These are phyloP conservation scores for Colletotrichum simmondsii DNA, from an alignment of 2,329 filamentous ascomycete species.

Conservation along the genomic window DNA sequence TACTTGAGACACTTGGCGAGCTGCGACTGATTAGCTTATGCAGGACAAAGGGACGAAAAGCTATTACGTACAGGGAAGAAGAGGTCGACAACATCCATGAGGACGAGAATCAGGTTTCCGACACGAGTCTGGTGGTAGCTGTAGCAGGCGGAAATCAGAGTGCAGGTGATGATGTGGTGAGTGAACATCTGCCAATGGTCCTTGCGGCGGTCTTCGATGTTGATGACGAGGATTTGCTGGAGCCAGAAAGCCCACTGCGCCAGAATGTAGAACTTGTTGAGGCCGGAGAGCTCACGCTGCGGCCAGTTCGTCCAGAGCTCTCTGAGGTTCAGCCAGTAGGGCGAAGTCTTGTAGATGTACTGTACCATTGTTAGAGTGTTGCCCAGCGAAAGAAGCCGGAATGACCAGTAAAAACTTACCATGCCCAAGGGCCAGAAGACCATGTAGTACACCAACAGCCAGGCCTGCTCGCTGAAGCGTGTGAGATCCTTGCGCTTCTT, in stretches of 20 bases:
- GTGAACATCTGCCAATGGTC: slow-evolving; percentile 97
- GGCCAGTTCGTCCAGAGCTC: slow-evolving; percentile 91
- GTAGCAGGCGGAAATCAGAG: slow-evolving; percentile 84
- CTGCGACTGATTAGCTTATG: slow-evolving; percentile 54
- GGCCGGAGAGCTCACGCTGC: slow-evolving; percentile 75
- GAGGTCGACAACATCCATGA: slow-evolving; percentile 95
- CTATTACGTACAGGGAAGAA: slow-evolving; percentile 77
- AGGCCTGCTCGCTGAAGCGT: slow-evolving; percentile 93
- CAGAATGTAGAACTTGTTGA: slow-evolving; percentile 90
- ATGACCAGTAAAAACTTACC: slow-evolving; percentile 63
- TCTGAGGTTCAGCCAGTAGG: slow-evolving; percentile 80
- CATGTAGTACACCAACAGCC: slow-evolving; percentile 86
- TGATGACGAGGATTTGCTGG: slow-evolving; percentile 92
- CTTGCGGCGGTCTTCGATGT: slow-evolving; percentile 94
- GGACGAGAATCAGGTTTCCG: slow-evolving; percentile 86
- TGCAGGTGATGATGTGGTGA: slow-evolving; percentile 91
- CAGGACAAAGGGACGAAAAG: too few relatives aligned
- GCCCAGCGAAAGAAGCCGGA: neutral
- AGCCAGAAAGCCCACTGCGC: slow-evolving; percentile 93
- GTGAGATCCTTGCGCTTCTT: slow-evolving; percentile 79
- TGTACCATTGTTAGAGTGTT: slow-evolving; percentile 46
- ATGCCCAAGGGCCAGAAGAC: slow-evolving; percentile 87
- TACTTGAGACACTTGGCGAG: slow-evolving; percentile 95
- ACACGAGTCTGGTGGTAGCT: slow-evolving; percentile 88
- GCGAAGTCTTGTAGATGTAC: slow-evolving; percentile 84